Evolutionary conservation across 164 flowering plant genomes (phyloP).

Genomic region (Nymphaea thermarum): DNA sequence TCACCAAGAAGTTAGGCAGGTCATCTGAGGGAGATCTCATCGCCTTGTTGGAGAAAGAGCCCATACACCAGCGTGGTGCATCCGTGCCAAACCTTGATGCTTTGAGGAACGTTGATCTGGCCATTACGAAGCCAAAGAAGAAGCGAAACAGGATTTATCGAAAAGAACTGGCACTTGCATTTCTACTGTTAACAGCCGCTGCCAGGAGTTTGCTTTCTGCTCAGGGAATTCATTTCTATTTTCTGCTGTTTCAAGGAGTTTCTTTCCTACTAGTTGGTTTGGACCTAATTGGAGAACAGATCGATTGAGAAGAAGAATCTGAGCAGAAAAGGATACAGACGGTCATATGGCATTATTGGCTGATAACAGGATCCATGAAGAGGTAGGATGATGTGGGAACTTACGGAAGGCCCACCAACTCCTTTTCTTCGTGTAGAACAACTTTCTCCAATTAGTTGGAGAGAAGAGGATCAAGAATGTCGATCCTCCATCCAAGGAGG

Average conservation of each 20-base stretch:
- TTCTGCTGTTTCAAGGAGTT: conserved; percentile 90
- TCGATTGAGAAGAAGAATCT: conserved; percentile 21
- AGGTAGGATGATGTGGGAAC: conserved; percentile 1
- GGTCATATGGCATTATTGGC: not conserved
- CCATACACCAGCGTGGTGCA: conserved; percentile 32
- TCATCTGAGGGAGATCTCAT: conserved; percentile 91
- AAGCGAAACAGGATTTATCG: conserved; percentile 87
- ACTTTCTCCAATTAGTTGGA: not conserved
- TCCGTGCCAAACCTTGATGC: conserved; percentile 57
- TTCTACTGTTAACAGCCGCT: conserved; percentile 85
- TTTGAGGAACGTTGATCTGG: conserved; percentile 29
- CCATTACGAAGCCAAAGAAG: conserved; percentile 20
- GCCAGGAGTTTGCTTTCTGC: conserved; percentile 89
- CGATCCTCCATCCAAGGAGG: conserved; percentile 5
- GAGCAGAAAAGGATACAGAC: not conserved
- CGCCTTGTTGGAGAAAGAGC: conserved; percentile 43
- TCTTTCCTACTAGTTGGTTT: conserved; percentile 91
- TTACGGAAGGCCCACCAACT: not conserved
- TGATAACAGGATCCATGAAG: conserved; percentile 4
- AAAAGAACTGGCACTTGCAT: conserved; percentile 83
- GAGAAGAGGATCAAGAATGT: conserved; percentile 8
- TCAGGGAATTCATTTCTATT: conserved; percentile 97
- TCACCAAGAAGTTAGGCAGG: conserved; percentile 95
- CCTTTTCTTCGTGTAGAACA: conserved; percentile 1
- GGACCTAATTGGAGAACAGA: conserved; percentile 93